These are phyloP conservation scores for Pseudopediastrum boryanum DNA, from an alignment of 139 green algal species.

Conservation along the genomic window DNA sequence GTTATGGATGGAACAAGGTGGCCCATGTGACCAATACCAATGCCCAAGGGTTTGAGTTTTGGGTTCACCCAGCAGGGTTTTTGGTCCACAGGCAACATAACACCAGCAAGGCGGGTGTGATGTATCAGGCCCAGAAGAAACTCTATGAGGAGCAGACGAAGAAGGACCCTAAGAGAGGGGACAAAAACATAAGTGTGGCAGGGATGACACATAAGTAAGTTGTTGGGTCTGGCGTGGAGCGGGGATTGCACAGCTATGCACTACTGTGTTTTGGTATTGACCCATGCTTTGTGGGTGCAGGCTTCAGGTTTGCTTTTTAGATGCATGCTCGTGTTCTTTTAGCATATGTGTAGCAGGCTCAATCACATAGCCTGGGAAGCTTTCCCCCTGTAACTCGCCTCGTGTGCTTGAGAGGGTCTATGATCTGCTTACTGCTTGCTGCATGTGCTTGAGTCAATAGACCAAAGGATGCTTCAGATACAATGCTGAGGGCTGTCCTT, in stretches of 20 bases:
- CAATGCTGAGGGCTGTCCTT: too few relatives aligned
- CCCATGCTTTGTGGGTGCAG: too few relatives aligned
- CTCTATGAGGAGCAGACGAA: conserved; percentile 8
- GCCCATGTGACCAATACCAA: conserved; percentile 17
- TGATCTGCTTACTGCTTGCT: too few relatives aligned
- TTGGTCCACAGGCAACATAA: conserved; percentile 26
- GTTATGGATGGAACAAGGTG: conserved; percentile 68
- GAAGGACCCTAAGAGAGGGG: not conserved
- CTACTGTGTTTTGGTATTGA: not conserved
- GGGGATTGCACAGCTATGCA: not conserved
- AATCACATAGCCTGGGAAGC: not conserved
- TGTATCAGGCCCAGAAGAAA: conserved; percentile 19
- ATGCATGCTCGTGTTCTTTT: not conserved
- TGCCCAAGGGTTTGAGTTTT: conserved; percentile 9
- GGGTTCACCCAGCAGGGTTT: conserved; percentile 23
- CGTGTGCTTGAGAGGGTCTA: too few relatives aligned
- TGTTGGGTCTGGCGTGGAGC: not conserved
- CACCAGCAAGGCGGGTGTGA: conserved; percentile 3
- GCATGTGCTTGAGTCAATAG: too few relatives aligned
- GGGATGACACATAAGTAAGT: conserved; percentile 21
- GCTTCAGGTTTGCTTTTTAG: not conserved
- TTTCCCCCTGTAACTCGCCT: too few relatives aligned
- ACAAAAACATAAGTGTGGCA: not conserved
- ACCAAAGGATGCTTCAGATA: too few relatives aligned
- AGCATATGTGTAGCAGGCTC: not conserved